These are phyloP conservation scores for Chaetomiaceae sp. DNA, from an alignment of 2,329 filamentous ascomycete species.

Conservation along the genomic window DNA sequence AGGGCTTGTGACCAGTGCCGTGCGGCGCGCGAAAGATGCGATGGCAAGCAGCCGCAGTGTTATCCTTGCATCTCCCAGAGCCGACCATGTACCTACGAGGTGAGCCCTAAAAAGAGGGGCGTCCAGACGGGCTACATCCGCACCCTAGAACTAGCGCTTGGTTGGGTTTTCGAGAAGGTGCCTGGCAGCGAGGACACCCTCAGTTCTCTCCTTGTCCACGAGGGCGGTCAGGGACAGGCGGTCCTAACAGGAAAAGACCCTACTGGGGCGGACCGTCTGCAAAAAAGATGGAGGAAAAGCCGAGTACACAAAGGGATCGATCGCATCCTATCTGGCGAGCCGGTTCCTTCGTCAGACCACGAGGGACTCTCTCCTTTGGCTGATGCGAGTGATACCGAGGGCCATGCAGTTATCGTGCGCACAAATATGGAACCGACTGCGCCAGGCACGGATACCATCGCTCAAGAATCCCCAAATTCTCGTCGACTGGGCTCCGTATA, in stretches of 20 bases:
- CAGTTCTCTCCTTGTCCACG: constrained; percentile 47
- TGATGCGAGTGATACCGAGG: constrained; percentile 32
- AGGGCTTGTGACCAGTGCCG: constrained; percentile 67
- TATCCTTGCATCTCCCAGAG: constrained; percentile 61
- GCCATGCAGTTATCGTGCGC: constrained; percentile 26
- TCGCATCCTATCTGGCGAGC: constrained; percentile 50
- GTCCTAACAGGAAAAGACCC: constrained; percentile 51
- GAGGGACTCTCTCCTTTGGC: constrained; percentile 32
- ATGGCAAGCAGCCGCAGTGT: constrained; percentile 63
- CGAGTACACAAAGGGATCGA: constrained; percentile 60
- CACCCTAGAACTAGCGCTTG: constrained; percentile 64
- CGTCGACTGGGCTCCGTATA: neutral
- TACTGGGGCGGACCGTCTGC: constrained; percentile 50
- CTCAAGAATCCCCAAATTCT: neutral
- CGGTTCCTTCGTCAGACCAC: constrained; percentile 31
- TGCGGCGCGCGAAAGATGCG: constrained; percentile 66
- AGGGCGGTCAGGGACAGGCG: constrained; percentile 39
- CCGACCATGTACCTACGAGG: constrained; percentile 65
- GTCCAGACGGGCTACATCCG: constrained; percentile 77
- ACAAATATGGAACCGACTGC: neutral
- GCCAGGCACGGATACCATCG: neutral
- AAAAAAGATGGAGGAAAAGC: constrained; percentile 60
- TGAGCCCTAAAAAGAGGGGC: constrained; percentile 70
- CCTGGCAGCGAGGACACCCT: constrained; percentile 57
- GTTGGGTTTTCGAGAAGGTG: constrained; percentile 60